A percentile compares a stretch with the other conserved stretches of the same genome.
These are phyloP conservation scores for Zygotorulaspora sp. DNA, from an alignment of 805 yeast species.

Conservation along the genomic window DNA sequence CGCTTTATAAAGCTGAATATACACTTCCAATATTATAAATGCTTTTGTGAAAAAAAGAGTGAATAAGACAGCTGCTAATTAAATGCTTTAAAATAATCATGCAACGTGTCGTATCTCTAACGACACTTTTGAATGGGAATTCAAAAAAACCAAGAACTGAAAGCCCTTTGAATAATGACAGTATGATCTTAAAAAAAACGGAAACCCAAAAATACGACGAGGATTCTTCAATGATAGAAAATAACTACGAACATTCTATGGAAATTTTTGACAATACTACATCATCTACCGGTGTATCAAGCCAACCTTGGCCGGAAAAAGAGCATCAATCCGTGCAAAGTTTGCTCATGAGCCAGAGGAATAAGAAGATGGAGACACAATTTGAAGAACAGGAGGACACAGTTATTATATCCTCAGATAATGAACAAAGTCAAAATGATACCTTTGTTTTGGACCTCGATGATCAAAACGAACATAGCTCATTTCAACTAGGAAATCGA, in stretches of 20 bases:
- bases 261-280: constrained; percentile 12
- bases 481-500: constrained; percentile 4
- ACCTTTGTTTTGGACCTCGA: background rate
- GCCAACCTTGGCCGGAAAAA: constrained; percentile 4
- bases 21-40: too few relatives aligned
- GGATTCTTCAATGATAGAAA: background rate
- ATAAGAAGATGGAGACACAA: constrained; percentile 3
- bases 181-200: background rate
- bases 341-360: constrained; percentile 17
- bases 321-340: constrained; percentile 17
- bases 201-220: background rate
- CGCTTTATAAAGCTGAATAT: too few relatives aligned
- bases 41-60: too few relatives aligned
- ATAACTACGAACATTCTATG: constrained; percentile 6
- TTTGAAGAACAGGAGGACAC: constrained; percentile 2
- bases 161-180: background rate
- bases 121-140: constrained; percentile 23
- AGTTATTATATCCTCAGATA: constrained; percentile 16
- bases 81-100: constrained; percentile 6
- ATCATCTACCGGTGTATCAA: constrained; percentile 10
- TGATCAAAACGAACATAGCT: background rate
- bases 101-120: constrained; percentile 17
- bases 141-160: constrained; percentile 7
- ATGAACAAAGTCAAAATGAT: constrained; percentile 4
- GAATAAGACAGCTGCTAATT: too few relatives aligned